phyloP scores from a whole-genome alignment of 352 stramenopile species.

The Pythium sukuiense region DNA sequence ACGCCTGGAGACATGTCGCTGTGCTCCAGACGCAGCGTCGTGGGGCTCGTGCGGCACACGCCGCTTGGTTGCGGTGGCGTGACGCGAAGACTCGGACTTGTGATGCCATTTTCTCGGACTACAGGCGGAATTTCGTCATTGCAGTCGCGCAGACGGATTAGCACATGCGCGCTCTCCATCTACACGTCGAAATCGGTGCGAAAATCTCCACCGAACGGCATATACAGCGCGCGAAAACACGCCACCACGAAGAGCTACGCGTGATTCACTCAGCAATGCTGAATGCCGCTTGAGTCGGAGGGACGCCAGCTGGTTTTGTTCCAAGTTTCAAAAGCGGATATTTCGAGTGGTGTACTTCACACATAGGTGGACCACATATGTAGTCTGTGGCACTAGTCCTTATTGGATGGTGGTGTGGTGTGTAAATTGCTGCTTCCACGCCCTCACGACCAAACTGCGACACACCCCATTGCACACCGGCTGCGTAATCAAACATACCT shows the following conservation, averaged over 20 bases:
- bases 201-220: not conserved
- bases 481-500: not conserved
- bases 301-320: slow-evolving; percentile 3
- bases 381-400: not conserved
- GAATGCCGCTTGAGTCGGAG: slow-evolving; percentile 2
- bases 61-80: slow-evolving; percentile 21
- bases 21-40: slow-evolving; percentile 69
- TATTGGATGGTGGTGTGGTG: not conserved
- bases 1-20: slow-evolving; percentile 75
- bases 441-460: not conserved
- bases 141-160: slow-evolving; percentile 42
- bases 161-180: slow-evolving; percentile 51
- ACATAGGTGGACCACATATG: not conserved
- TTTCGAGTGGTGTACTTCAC: not conserved
- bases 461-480: not conserved
- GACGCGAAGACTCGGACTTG: not conserved
- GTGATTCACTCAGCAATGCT: slow-evolving; percentile 4
- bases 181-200: not conserved
- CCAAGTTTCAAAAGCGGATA: not conserved
- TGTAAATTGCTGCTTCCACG: not conserved
- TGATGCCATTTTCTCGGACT: slow-evolving; percentile 16
- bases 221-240: slow-evolving; percentile 9
- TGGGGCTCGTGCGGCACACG: slow-evolving; percentile 59
- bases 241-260: not conserved
- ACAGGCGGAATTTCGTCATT: not conserved